Percentiles rank a stretch among this genome's conserved stretches.
Evolutionary conservation across 768 basidiomycete species (phyloP).

Genomic region (Fibroporia radiculosa): DNA sequence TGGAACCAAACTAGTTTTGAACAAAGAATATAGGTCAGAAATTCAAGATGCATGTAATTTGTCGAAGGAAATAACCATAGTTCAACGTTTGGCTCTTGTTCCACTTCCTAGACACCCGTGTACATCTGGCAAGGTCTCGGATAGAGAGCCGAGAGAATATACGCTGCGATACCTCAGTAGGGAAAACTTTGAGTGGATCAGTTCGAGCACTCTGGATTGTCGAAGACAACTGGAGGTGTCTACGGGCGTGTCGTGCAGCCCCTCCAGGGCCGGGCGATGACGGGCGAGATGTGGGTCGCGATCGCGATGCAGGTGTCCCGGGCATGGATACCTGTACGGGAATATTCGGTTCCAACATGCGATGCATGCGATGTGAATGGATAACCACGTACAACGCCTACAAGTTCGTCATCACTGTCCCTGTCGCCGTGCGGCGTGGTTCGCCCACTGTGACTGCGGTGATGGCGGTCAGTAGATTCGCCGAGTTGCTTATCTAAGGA

Average conservation of each 20-base stretch:
- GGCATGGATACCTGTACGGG: constrained; percentile 51
- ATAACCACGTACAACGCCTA: constrained; percentile 53
- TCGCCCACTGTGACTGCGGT: constrained; percentile 5
- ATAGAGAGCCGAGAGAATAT: constrained; percentile 62
- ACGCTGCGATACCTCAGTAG: constrained; percentile 75
- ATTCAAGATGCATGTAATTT: too few species aligned
- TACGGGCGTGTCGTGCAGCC: constrained; percentile 12
- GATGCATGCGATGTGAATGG: neutral
- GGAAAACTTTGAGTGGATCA: constrained; percentile 66
- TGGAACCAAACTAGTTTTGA: constrained; percentile 79
- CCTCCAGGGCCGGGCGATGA: constrained; percentile 38
- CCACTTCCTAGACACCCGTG: constrained; percentile 83
- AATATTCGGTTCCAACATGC: constrained; percentile 4
- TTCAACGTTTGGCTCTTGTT: constrained; percentile 83
- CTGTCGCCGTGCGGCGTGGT: constrained; percentile 26
- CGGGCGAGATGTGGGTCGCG: constrained; percentile 37
- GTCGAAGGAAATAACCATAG: too few species aligned
- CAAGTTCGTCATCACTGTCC: constrained; percentile 60
- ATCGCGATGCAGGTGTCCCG: constrained; percentile 56
- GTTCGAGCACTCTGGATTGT: constrained; percentile 18
- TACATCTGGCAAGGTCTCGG: constrained; percentile 65
- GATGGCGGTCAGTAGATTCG: neutral
- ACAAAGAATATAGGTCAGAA: too few species aligned
- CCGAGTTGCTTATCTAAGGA: constrained; percentile 22
- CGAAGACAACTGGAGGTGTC: constrained; percentile 31